phyloP scores from a whole-genome alignment of 805 yeast species.

The Candida mattraensis region DNA sequence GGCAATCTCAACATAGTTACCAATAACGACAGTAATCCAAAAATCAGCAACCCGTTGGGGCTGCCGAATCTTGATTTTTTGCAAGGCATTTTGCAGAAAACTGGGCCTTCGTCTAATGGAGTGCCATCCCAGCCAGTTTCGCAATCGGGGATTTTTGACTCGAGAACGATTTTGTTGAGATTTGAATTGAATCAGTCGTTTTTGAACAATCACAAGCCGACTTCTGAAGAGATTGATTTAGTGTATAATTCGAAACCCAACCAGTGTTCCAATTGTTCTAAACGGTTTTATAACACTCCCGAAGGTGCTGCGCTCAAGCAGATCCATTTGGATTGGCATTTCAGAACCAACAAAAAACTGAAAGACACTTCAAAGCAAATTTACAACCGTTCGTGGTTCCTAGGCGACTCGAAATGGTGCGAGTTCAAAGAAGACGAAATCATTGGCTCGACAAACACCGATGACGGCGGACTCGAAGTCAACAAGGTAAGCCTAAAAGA shows the following conservation, averaged over 20 bases:
- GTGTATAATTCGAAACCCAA: constrained; percentile 64
- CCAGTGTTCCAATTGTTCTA: constrained; percentile 89
- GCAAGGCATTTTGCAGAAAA: constrained; percentile 17
- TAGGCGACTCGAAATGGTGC: constrained; percentile 71
- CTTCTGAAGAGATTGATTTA: constrained; percentile 33
- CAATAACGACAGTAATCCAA: constrained; percentile 1
- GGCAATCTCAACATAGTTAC: constrained; percentile 1
- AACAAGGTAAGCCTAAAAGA: constrained; percentile 21
- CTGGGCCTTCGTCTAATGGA: no score
- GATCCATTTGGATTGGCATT: constrained; percentile 93
- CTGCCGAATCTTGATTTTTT: constrained; percentile 16
- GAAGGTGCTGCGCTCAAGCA: constrained; percentile 55
- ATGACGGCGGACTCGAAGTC: constrained; percentile 21
- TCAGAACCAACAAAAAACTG: constrained; percentile 80
- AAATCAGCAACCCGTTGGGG: constrained; percentile 12
- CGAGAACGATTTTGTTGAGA: constrained; percentile 22
- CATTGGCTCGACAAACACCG: constrained; percentile 36
- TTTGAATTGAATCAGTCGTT: constrained; percentile 36
- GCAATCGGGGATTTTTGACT: constrained; percentile 5
- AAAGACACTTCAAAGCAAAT: constrained; percentile 48
- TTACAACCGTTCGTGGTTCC: constrained; percentile 81
- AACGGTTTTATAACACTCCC: constrained; percentile 65
- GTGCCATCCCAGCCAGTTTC: not conserved
- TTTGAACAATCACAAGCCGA: constrained; percentile 38
- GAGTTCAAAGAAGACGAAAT: constrained; percentile 69